Percentiles rank a stretch among this genome's conserved stretches.
Evolutionary conservation across 2,329 filamentous ascomycete species (phyloP).

Genomic region (Colletotrichum musae): DNA sequence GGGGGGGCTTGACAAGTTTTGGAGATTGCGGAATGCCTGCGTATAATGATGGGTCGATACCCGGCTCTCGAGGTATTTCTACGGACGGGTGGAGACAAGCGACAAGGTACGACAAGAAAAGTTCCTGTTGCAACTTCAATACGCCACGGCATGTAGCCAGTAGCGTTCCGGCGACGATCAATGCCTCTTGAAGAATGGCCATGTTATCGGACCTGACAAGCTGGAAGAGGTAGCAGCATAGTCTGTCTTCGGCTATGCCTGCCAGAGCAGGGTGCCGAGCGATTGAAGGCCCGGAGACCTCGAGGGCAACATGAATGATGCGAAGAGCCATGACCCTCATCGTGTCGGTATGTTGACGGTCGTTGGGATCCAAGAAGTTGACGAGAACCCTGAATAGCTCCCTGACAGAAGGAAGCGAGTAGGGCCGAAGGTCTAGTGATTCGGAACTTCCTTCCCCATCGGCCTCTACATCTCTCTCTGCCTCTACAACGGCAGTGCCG

Average conservation of each 20-base stretch:
- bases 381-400: slow-evolving; percentile 96
- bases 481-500: slow-evolving; percentile 26
- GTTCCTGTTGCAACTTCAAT: slow-evolving; percentile 94
- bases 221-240: slow-evolving; percentile 96
- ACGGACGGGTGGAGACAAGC: slow-evolving; percentile 95
- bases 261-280: slow-evolving; percentile 92
- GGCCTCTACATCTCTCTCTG: slow-evolving; percentile 40
- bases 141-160: slow-evolving; percentile 91
- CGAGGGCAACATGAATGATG: slow-evolving; percentile 96
- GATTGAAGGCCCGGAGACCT: slow-evolving; percentile 96
- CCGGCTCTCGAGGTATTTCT: slow-evolving; percentile 90
- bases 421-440: slow-evolving; percentile 80
- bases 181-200: slow-evolving; percentile 91
- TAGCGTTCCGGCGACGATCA: slow-evolving; percentile 92
- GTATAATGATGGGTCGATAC: slow-evolving; percentile 92
- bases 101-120: slow-evolving; percentile 94
- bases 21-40: slow-evolving; percentile 93
- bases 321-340: slow-evolving; percentile 98
- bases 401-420: slow-evolving; percentile 92
- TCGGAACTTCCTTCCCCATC: slow-evolving; percentile 58
- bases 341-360: slow-evolving; percentile 91
- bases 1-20: slow-evolving; percentile 83
- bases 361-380: slow-evolving; percentile 92
- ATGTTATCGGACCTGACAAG: slow-evolving; percentile 97
- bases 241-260: slow-evolving; percentile 88